Evolutionary conservation across 78 protist species (phyloP).

Genomic region (Dictyostelium intermedium): DNA sequence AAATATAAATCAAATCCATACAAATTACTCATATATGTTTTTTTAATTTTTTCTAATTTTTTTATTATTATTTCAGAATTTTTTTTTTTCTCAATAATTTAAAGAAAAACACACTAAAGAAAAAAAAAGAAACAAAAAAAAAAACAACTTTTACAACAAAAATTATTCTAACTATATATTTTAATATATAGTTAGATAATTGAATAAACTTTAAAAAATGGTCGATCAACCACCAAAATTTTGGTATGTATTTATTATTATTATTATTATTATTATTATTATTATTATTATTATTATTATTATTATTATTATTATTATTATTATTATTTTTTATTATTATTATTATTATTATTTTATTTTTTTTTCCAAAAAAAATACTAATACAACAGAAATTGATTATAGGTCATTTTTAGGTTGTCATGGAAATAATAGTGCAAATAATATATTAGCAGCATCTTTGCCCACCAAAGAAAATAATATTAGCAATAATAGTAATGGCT

Average conservation of each 20-base stretch:
- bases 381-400: neutral
- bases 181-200: neutral
- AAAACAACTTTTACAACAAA: neutral
- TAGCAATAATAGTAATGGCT: neutral
- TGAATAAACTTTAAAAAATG: neutral
- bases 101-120: too few relatives aligned
- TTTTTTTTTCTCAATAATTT: too few relatives aligned
- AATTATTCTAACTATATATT: neutral
- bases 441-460: neutral
- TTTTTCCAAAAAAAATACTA: neutral
- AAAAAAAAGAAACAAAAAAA: too few relatives aligned
- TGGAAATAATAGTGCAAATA: neutral
- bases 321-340: too few relatives aligned
- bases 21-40: neutral
- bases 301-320: too few relatives aligned
- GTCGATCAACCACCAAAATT: neutral
- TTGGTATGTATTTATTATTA: neutral
- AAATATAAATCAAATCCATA: too few relatives aligned
- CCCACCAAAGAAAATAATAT: neutral
- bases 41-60: too few relatives aligned
- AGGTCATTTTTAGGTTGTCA: slow-evolving; percentile 10
- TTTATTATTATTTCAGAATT: neutral
- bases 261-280: too few relatives aligned
- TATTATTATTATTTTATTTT: too few relatives aligned
- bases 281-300: too few relatives aligned